phyloP scores from a whole-genome alignment of 2,329 filamentous ascomycete species.

The Lasiodiplodia citricola region DNA sequence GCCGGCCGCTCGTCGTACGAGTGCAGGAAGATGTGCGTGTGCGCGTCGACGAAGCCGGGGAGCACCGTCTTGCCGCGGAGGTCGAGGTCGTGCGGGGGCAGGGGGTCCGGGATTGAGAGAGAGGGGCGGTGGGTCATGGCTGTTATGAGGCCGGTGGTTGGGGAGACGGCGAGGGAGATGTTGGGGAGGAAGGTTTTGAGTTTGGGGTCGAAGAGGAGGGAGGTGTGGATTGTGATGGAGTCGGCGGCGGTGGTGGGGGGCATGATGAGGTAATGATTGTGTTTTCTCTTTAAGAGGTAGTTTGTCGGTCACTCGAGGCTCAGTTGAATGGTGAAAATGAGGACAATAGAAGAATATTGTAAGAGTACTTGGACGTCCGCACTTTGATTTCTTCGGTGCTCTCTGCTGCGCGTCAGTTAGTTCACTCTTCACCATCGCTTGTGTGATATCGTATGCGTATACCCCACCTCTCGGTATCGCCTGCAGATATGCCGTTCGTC shows the following conservation, averaged over 20 bases:
- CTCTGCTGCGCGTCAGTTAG: too few species aligned
- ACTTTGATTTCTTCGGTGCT: too few species aligned
- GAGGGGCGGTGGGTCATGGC: slow-evolving; percentile 38
- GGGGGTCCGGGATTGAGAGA: slow-evolving; percentile 30
- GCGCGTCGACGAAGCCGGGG: slow-evolving; percentile 61
- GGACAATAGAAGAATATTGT: too few species aligned
- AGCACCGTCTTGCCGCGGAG: slow-evolving; percentile 59
- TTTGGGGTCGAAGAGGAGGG: slow-evolving; percentile 54
- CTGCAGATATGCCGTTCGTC: too few species aligned
- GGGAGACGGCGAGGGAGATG: slow-evolving; percentile 51
- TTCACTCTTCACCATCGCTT: too few species aligned
- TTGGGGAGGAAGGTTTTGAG: slow-evolving; percentile 49
- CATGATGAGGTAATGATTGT: too few species aligned
- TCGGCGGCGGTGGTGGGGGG: background rate
- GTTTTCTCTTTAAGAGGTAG: too few species aligned
- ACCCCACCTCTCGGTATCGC: too few species aligned
- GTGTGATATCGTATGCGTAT: too few species aligned
- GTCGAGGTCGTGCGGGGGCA: slow-evolving; percentile 53
- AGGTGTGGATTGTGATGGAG: slow-evolving; percentile 48
- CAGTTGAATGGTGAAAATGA: too few species aligned
- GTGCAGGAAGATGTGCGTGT: slow-evolving; percentile 64
- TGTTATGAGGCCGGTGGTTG: slow-evolving; percentile 49
- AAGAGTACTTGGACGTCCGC: too few species aligned
- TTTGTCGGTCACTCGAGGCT: too few species aligned
- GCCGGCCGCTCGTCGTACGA: slow-evolving; percentile 46